Evolutionary conservation across 1,284 basidiomycete genomes (phyloP), one percentile per base, ranked within the genome.

Genomic region (Afroboletus lepidellus): DNA sequence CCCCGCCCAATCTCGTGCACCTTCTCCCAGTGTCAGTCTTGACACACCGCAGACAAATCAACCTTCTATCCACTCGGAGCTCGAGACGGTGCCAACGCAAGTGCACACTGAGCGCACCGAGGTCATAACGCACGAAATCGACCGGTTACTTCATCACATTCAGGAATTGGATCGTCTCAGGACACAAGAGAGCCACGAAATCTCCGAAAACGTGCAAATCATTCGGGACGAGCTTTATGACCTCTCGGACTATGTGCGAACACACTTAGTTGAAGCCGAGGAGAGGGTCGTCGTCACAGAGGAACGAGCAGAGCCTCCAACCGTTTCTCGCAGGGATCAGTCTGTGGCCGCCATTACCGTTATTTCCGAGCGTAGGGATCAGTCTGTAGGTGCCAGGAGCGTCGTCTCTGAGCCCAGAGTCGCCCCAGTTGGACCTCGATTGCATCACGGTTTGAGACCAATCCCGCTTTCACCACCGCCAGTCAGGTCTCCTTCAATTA

Each of bases 71-170:
- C 76, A 74, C 48, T 78, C 79, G 2, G 74, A 69, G 42, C 60
- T 85, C n/a, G 71, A 76, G 41, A 87, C 85, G 0, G 66, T 79
- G 20, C 69, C 73, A 24, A 58, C 65, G 33, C 54, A 50, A 33
- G 43, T 57, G 42, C 56, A 60, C 23, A 54, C 58, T 63, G 64
- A 57, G 73, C 60, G 33, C 15, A 62, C 66, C 1, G 77, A 67
- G 65, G 79, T 75, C 52, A 65, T 86, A 45, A 79, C 77, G 5
- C 75, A 79, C n/a, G 87, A 90, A 59, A 75, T 92, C 23, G 82
- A 85, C 57, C 74, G 79, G 8, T 67, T 92, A 12, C 75, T 84
- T 23, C 79, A 85, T 11, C 80, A 85, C 53, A 66, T 92, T n/a
- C 77, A 83, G 27, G 76, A 79, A 9, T 72, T 85, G 32, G 80